Percentiles rank a stretch among this genome's conserved stretches.
phyloP scores from a whole-genome alignment of 2,329 filamentous ascomycete genomes.

The Fusarium longipes region DNA sequence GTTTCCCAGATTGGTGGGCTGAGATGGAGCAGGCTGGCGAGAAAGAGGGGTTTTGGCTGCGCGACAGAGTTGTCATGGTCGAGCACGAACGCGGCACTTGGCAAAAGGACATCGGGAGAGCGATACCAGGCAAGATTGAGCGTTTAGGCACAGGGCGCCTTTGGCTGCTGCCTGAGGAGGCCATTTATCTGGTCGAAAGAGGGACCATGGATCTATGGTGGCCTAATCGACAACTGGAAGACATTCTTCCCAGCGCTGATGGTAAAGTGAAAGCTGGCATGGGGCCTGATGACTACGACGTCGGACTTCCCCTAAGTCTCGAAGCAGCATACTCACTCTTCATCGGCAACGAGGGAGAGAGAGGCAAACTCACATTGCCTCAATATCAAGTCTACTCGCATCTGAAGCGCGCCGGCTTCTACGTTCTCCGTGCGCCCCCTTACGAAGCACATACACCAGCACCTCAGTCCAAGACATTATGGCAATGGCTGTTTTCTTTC shows the following conservation, averaged over 20 bases:
- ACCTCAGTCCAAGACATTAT: constrained; percentile 51
- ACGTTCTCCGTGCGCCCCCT: constrained; percentile 75
- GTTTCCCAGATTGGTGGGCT: constrained; percentile 72
- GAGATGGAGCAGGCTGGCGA: constrained; percentile 35
- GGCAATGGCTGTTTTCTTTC: constrained; percentile 66
- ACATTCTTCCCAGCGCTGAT: constrained; percentile 56
- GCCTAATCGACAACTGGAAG: constrained; percentile 68
- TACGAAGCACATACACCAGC: constrained; percentile 32
- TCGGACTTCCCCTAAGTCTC: constrained; percentile 85
- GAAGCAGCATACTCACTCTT: constrained; percentile 91
- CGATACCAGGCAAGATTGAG: constrained; percentile 66
- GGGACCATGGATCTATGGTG: constrained; percentile 90
- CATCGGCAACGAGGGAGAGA: constrained; percentile 74
- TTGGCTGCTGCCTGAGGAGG: constrained; percentile 93
- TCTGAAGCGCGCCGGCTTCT: constrained; percentile 84
- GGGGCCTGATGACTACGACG: constrained; percentile 61
- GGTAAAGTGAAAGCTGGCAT: constrained; percentile 37
- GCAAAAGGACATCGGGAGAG: constrained; percentile 80
- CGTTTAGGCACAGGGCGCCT: constrained; percentile 68
- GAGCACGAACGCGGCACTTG: constrained; percentile 78
- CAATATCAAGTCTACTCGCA: constrained; percentile 90
- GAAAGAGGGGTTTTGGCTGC: constrained; percentile 49
- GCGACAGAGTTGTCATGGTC: constrained; percentile 71
- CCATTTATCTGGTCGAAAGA: constrained; percentile 87
- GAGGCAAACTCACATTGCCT: constrained; percentile 74